A percentile compares a stretch with the other conserved stretches of the same genome.
These are phyloP conservation scores for Ambrosiella cleistominuta DNA, from an alignment of 2,329 filamentous ascomycete species.

Conservation along the genomic window DNA sequence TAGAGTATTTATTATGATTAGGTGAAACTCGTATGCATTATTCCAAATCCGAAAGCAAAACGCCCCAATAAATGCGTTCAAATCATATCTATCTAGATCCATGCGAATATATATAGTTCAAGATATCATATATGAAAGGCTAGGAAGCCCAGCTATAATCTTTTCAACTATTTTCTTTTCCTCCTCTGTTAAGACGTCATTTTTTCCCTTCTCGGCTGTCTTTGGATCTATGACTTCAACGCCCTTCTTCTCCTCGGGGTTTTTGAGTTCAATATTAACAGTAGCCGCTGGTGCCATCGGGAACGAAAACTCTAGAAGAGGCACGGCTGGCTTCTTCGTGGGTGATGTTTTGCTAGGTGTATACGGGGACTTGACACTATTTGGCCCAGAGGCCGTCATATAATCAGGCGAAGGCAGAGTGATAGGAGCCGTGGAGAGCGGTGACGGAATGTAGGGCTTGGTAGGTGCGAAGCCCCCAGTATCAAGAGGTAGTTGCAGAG, in stretches of 20 bases:
- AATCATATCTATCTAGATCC: neutral
- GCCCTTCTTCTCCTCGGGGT: neutral
- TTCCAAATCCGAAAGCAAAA: neutral
- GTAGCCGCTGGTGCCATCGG: neutral
- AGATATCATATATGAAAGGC: constrained; percentile 8
- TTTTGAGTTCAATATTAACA: neutral
- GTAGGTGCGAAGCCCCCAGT: neutral
- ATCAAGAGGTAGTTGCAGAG: neutral
- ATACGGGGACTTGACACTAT: neutral
- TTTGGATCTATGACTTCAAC: neutral
- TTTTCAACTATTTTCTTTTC: neutral
- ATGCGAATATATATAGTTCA: neutral
- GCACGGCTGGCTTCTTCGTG: neutral
- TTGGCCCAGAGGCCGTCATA: neutral
- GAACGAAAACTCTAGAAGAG: constrained; percentile 2
- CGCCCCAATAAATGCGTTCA: neutral
- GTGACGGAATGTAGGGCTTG: constrained; percentile 10
- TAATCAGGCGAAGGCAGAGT: neutral
- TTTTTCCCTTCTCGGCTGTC: neutral
- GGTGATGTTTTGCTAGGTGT: neutral
- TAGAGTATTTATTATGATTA: neutral
- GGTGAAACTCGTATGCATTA: neutral
- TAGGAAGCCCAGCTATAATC: constrained; percentile 1
- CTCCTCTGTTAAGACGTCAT: neutral
- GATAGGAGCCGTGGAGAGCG: constrained; percentile 6